Percentiles rank a stretch among this genome's conserved stretches.
These are phyloP conservation scores for Cutaneotrichosporon spelunceum DNA, from an alignment of 1,284 basidiomycete genomes.

Conservation along the genomic window DNA sequence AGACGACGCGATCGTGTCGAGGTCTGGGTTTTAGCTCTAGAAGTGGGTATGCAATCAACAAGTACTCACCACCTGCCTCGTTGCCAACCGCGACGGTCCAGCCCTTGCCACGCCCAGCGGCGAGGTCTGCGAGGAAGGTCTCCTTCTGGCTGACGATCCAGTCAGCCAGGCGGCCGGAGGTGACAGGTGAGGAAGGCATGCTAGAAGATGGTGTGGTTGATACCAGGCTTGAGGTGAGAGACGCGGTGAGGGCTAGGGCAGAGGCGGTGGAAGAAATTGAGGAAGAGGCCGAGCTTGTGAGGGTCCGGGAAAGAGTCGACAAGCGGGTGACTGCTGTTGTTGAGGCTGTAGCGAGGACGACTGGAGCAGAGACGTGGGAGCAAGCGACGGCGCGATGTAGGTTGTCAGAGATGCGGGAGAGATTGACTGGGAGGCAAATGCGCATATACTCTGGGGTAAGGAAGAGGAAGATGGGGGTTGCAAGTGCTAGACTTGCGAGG, in stretches of 20 bases:
- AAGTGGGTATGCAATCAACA: not conserved
- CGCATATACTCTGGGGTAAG: conserved; percentile 31
- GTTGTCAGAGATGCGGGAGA: conserved; percentile 28
- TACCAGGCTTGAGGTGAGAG: not conserved
- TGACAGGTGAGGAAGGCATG: not conserved
- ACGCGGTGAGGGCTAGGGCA: not conserved
- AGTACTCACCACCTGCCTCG: conserved; percentile 74
- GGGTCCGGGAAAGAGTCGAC: not conserved
- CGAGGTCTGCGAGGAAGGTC: conserved; percentile 56
- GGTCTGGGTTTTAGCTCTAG: conserved; percentile 59
- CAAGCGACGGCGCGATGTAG: conserved; percentile 33
- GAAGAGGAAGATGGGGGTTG: conserved; percentile 5
- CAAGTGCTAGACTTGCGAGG: conserved; percentile 2
- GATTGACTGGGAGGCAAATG: conserved; percentile 39
- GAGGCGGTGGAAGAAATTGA: not conserved
- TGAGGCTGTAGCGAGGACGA: not conserved
- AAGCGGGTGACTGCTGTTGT: not conserved
- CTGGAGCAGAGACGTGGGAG: not conserved
- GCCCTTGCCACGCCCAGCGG: conserved; percentile 54
- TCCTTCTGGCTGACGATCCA: conserved; percentile 54
- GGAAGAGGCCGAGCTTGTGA: conserved; percentile 7
- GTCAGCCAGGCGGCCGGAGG: conserved; percentile 35
- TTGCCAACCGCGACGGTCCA: conserved; percentile 89
- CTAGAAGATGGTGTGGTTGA: not conserved
- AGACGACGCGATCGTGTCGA: conserved; percentile 79